A percentile compares a stretch with the other conserved stretches of the same genome.
Conservation (phyloP, 306 rosid species). For the Argentina anserina region DNA sequence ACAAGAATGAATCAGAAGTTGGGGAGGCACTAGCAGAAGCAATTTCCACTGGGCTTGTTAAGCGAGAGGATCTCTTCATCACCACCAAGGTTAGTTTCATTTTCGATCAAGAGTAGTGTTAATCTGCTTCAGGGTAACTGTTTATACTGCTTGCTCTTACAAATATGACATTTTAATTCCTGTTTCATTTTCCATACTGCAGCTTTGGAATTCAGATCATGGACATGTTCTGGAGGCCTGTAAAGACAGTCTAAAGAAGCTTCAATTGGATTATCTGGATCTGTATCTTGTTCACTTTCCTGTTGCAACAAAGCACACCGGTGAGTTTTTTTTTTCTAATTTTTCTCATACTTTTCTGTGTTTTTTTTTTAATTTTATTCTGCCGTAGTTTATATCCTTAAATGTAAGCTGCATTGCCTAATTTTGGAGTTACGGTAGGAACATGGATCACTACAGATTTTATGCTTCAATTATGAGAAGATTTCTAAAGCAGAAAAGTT, state of each 20-base stretch:
- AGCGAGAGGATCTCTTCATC: conserved; percentile 76
- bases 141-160: neutral
- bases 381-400: neutral
- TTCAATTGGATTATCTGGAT: conserved; percentile 74
- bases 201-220: conserved; percentile 99
- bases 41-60: conserved; percentile 50
- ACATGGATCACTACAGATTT: neutral
- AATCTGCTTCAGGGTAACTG: conserved; percentile 5
- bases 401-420: neutral
- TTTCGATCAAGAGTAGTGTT: neutral
- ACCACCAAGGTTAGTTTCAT: conserved; percentile 58
- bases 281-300: conserved; percentile 88
- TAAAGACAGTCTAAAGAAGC: conserved; percentile 83
- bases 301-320: conserved; percentile 68
- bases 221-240: conserved; percentile 87
- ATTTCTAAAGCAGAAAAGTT: neutral
- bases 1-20: conserved; percentile 69
- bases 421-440: neutral
- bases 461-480: neutral
- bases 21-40: conserved; percentile 80
- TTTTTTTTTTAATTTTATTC: neutral
- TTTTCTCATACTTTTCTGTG: neutral
- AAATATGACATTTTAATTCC: conserved; percentile 9
- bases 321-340: conserved; percentile 26
- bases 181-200: conserved; percentile 25